Percentiles rank a stretch among this genome's conserved stretches.
phyloP scores from a whole-genome alignment of 768 basidiomycete species.

The Pluteus cervinus region DNA sequence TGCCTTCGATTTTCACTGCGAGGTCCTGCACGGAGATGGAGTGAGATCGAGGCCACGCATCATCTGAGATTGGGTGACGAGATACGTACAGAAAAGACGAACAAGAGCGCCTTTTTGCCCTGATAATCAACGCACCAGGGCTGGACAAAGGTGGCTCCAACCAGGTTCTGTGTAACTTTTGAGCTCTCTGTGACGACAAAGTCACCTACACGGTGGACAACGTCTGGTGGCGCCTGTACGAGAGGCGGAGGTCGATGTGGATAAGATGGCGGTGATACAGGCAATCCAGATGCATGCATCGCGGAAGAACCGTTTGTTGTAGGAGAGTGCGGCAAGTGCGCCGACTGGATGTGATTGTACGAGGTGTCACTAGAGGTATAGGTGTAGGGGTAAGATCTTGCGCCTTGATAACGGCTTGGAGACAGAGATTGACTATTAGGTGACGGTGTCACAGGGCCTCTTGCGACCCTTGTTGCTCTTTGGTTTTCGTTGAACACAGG shows the following conservation, averaged over 20 bases:
- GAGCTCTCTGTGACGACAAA: slow-evolving; percentile 41
- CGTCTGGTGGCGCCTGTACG: slow-evolving; percentile 27
- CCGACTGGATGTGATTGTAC: too few relatives aligned
- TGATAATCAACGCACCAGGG: slow-evolving; percentile 48
- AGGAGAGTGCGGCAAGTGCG: too few relatives aligned
- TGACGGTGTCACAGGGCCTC: slow-evolving; percentile 11
- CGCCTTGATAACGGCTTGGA: too few relatives aligned
- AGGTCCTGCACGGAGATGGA: slow-evolving; percentile 42
- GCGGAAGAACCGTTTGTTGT: too few relatives aligned
- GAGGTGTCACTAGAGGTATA: too few relatives aligned
- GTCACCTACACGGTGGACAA: slow-evolving; percentile 36
- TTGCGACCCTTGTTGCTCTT: slow-evolving; percentile 2
- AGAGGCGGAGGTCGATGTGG: too few relatives aligned
- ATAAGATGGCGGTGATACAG: too few relatives aligned
- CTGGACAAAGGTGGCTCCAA: slow-evolving; percentile 58
- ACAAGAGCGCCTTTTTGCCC: slow-evolving; percentile 51
- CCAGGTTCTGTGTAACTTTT: slow-evolving; percentile 46
- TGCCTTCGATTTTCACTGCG: slow-evolving; percentile 64
- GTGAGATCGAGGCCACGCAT: not conserved
- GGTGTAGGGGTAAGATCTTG: too few relatives aligned
- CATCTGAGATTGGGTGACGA: slow-evolving; percentile 1
- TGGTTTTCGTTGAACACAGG: slow-evolving; percentile 36
- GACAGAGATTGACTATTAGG: slow-evolving; percentile 3
- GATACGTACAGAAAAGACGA: slow-evolving; percentile 55
- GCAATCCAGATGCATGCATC: too few relatives aligned